A percentile compares a stretch with the other conserved stretches of the same genome.
Conservation (phyloP, 106 monocot genomes). For the Triglochin maritima region DNA sequence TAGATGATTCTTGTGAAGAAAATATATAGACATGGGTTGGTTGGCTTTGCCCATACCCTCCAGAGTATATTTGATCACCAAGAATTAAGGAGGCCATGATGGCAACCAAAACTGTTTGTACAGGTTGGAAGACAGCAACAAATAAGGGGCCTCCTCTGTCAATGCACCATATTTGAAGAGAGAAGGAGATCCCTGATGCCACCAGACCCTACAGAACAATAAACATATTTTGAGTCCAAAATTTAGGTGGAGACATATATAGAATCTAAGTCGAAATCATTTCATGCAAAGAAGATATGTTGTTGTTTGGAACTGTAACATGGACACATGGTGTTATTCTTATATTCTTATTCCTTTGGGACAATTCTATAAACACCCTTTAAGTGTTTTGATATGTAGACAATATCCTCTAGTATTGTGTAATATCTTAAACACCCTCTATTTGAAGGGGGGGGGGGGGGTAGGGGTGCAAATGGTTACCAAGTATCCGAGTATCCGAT, state of each 20-base stretch:
- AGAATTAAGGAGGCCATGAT: conserved; percentile 62
- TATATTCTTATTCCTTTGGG: not conserved
- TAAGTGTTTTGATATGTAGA: no score
- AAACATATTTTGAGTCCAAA: not conserved
- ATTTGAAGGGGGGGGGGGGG: no score
- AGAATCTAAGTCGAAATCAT: not conserved
- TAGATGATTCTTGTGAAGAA: not conserved
- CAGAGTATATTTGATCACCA: conserved; percentile 66
- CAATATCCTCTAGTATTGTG: no score
- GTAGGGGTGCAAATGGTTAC: no score
- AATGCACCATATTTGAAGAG: conserved; percentile 91
- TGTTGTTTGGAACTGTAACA: no score
- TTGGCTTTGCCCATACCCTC: conserved; percentile 39
- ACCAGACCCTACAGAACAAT: conserved; percentile 48
- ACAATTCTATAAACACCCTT: not conserved
- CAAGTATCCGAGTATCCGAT: no score
- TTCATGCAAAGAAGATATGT: not conserved
- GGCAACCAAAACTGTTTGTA: conserved; percentile 75
- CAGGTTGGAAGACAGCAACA: conserved; percentile 67
- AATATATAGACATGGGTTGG: not conserved
- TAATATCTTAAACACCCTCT: no score
- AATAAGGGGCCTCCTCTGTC: conserved; percentile 82
- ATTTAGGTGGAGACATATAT: not conserved
- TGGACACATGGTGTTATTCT: no score
- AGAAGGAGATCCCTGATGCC: conserved; percentile 71